These are phyloP conservation scores for Voacanga thouarsii DNA, from an alignment of 257 asterid genomes.

Conservation along the genomic window DNA sequence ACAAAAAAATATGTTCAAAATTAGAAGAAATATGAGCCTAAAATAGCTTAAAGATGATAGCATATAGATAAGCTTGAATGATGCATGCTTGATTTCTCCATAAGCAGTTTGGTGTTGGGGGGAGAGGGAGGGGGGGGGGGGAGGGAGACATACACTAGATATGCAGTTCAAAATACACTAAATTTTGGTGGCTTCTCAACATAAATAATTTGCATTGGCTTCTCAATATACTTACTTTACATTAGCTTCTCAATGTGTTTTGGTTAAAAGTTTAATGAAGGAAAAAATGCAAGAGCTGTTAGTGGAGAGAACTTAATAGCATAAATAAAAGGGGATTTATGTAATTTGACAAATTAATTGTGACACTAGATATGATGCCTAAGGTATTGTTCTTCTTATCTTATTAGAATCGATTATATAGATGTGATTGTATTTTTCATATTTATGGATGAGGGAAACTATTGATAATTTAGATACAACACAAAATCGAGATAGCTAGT, in stretches of 20 bases:
- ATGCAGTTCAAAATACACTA: too few species aligned
- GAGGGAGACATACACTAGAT: too few species aligned
- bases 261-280: conserved; percentile 98
- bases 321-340: conserved; percentile 90
- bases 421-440: background rate
- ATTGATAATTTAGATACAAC: background rate
- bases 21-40: background rate
- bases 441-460: background rate
- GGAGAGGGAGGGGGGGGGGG: too few species aligned
- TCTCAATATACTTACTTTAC: too few species aligned
- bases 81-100: background rate
- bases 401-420: background rate
- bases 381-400: conserved; percentile 49
- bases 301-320: conserved; percentile 95
- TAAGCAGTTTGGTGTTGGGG: too few species aligned
- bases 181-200: background rate
- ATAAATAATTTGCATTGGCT: too few species aligned
- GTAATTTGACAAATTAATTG: too few species aligned
- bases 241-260: conserved; percentile 21
- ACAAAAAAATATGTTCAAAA: background rate
- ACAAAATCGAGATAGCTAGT: background rate
- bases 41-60: background rate
- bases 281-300: conserved; percentile 96
- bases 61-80: background rate
- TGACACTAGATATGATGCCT: conserved; percentile 99